Percentiles rank a stretch among this genome's conserved stretches.
phyloP scores from a whole-genome alignment of 257 asterid species.

The Knoxia roxburghii region DNA sequence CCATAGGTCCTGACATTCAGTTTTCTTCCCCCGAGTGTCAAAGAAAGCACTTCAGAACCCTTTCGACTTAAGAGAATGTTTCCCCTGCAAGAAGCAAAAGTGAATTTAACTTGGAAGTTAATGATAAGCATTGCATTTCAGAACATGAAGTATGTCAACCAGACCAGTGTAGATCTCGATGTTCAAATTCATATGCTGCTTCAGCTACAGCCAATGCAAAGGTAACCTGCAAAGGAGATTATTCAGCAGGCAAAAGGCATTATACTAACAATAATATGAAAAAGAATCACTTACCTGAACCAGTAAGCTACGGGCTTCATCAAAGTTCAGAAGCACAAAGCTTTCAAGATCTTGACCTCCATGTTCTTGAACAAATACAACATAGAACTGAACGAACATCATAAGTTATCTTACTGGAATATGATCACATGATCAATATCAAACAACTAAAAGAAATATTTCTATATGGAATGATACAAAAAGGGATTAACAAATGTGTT shows the following conservation, averaged over 20 bases:
- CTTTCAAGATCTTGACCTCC: slow-evolving; percentile 94
- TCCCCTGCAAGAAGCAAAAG: slow-evolving; percentile 56
- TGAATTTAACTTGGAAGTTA: slow-evolving; percentile 12
- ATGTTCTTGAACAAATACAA: slow-evolving; percentile 86
- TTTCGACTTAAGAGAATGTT: slow-evolving; percentile 73
- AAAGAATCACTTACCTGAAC: slow-evolving; percentile 50
- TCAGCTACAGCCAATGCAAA: slow-evolving; percentile 91
- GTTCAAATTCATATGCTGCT: slow-evolving; percentile 91
- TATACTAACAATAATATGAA: background rate
- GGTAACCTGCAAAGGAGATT: slow-evolving; percentile 54
- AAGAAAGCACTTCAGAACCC: slow-evolving; percentile 47
- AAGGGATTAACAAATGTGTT: background rate
- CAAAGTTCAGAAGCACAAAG: slow-evolving; percentile 70
- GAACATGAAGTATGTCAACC: slow-evolving; percentile 22
- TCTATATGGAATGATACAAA: background rate
- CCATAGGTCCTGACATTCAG: slow-evolving; percentile 66
- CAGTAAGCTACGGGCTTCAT: slow-evolving; percentile 82
- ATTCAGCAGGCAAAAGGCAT: slow-evolving; percentile 17
- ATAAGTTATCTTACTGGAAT: background rate
- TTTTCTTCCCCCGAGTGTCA: slow-evolving; percentile 65
- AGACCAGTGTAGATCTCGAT: slow-evolving; percentile 93
- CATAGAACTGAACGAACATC: slow-evolving; percentile 51
- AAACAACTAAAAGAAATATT: background rate
- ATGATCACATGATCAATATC: background rate
- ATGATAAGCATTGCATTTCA: slow-evolving; percentile 16